Percentiles rank a stretch among this genome's conserved stretches.
Evolutionary conservation across 176 grass and related monocot species (phyloP).

Genomic region (Cocos nucifera): DNA sequence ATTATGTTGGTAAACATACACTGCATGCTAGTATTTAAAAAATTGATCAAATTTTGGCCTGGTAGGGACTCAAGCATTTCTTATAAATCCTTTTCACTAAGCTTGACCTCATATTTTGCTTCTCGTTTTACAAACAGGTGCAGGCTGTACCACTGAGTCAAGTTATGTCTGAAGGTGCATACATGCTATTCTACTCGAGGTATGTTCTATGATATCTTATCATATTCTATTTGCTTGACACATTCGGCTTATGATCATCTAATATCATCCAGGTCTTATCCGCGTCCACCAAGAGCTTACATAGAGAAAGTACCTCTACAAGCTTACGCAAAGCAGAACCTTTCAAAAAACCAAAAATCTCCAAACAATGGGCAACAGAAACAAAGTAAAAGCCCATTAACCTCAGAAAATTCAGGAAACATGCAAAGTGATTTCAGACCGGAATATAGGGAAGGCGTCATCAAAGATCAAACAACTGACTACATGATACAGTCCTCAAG

Average conservation of each 20-base stretch:
- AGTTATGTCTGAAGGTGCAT: constrained; percentile 99
- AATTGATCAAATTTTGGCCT: too few relatives aligned
- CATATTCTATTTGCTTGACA: background rate
- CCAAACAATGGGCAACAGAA: constrained; percentile 39
- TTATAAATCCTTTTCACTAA: too few relatives aligned
- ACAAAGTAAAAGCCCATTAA: constrained; percentile 15
- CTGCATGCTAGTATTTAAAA: too few relatives aligned
- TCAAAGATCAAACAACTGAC: constrained; percentile 24
- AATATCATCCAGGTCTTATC: constrained; percentile 63
- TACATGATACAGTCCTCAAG: constrained; percentile 17
- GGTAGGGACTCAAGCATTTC: too few relatives aligned
- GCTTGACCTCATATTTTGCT: constrained; percentile 1
- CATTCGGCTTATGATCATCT: constrained; percentile 19
- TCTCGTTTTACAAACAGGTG: constrained; percentile 41
- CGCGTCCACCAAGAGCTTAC: constrained; percentile 68
- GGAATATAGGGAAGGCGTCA: constrained; percentile 25
- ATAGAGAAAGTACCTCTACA: constrained; percentile 39
- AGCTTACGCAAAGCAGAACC: constrained; percentile 27
- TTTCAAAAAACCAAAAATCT: constrained; percentile 49
- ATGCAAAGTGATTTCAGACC: constrained; percentile 56
- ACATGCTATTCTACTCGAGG: constrained; percentile 99
- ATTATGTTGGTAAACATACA: too few relatives aligned
- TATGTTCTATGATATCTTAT: constrained; percentile 19
- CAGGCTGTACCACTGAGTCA: constrained; percentile 74
- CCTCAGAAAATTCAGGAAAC: constrained; percentile 29